Conservation (phyloP, 2,329 filamentous ascomycete genomes). For the Phyllosticta ampelicida region DNA sequence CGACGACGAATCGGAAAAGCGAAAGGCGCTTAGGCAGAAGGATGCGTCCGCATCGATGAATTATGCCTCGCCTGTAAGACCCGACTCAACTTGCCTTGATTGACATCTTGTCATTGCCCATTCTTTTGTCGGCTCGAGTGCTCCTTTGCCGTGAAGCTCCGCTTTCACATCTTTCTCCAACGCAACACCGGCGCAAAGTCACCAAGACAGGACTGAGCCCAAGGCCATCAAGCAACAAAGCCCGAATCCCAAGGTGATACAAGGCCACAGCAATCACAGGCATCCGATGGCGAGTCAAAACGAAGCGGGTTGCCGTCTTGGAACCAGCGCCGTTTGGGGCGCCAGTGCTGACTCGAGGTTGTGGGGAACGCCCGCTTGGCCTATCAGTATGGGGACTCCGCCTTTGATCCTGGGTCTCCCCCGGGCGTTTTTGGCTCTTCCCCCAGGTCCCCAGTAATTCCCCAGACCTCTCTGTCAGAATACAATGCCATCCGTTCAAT, state of each 20-base stretch:
- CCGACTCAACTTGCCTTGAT: not conserved
- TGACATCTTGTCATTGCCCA: not conserved
- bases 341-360: not conserved
- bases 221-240: not conserved
- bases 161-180: too few relatives aligned
- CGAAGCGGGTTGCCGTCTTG: not conserved
- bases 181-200: too few relatives aligned
- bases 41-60: not conserved
- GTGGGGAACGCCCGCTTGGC: not conserved
- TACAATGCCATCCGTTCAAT: not conserved
- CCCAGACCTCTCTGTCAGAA: not conserved
- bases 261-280: not conserved
- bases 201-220: too few relatives aligned
- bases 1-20: not conserved
- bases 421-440: not conserved
- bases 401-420: not conserved
- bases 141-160: not conserved
- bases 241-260: too few relatives aligned
- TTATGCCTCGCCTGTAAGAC: not conserved
- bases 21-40: not conserved
- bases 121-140: not conserved
- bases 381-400: not conserved
- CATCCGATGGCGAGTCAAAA: not conserved
- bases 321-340: not conserved
- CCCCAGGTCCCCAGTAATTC: not conserved